Percentiles rank a stretch among this genome's conserved stretches.
Conservation (phyloP, 2,329 filamentous ascomycete species). For the Hymenoscyphus fraxineus region DNA sequence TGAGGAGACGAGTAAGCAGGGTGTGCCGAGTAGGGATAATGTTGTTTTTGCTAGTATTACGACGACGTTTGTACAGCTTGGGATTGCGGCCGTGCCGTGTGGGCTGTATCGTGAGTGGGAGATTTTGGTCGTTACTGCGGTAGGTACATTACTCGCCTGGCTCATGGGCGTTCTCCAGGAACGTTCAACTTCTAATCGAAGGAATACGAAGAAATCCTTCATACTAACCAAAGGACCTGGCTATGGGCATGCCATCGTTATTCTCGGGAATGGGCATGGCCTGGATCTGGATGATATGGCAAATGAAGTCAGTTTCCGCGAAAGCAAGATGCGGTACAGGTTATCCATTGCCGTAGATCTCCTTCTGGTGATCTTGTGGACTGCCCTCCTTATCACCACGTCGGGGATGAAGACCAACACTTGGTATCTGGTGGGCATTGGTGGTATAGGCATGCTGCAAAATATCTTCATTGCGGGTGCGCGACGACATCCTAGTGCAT, state of each 20-base stretch:
- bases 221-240: neutral
- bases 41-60: constrained; percentile 21
- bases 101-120: constrained; percentile 18
- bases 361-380: constrained; percentile 33
- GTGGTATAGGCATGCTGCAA: constrained; percentile 40
- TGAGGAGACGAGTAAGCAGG: neutral
- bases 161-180: neutral
- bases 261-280: neutral
- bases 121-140: constrained; percentile 39
- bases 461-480: constrained; percentile 38
- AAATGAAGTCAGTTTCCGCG: neutral
- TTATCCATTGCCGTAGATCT: neutral
- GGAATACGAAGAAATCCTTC: neutral
- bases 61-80: constrained; percentile 21
- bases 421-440: constrained; percentile 42
- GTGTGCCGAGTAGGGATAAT: neutral
- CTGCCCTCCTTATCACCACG: constrained; percentile 40
- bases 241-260: neutral
- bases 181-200: neutral
- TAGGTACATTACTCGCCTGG: constrained; percentile 37
- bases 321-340: neutral
- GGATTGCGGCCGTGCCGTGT: constrained; percentile 19
- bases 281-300: neutral
- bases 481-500: constrained; percentile 29
- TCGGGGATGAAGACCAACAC: constrained; percentile 36